Evolutionary conservation across 306 rosid species (phyloP), one percentile per base, ranked within the genome.

Genomic region (Citrullus amarus): DNA sequence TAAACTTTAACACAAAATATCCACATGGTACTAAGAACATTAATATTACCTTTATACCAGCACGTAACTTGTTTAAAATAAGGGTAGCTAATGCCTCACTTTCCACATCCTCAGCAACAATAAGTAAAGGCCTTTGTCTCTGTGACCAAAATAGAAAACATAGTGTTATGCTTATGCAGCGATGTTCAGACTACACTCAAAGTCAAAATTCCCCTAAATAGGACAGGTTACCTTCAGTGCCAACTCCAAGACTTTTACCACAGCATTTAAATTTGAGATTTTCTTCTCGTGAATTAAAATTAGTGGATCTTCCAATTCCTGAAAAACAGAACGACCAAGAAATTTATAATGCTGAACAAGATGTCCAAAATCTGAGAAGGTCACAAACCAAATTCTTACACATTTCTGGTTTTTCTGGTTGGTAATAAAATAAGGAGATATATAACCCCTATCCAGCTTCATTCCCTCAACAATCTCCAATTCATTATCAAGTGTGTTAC

Each of bases 391-490:
- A 32, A 65, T 77, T 39, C 98, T 81, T 91, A 95, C 98, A 84
- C 97, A 95, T 91, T 89, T 92, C 88, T 92, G 97, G 82, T 88
- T 92, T 84, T 95, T 95, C 81, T 83, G 96, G 82, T 32, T 32
- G 28, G 98, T 95, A 43, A 92, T 88, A 76, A 95, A 95, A 67
- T 91, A 92, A 2, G 98, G 98, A 76, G 98, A 95, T 77, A 95
- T 95, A 66, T 89, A 95, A 56, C 97, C 98, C 84, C 98, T 88
- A 76, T 92, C 98, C n/a, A 95, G 86, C 88, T 92, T 95, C 97
- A 95, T 95, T 75, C 98, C 98, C 83, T 95, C 98, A 59, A 94
- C 96, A 66, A 94, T 97, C 86, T 94, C 98, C 91, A 94, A 86
- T 83, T 94, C 98, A 48, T 94, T 94, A 36, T 89, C 71, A 79